Evolutionary conservation across 2,329 filamentous ascomycete genomes (phyloP).

Genomic region (Aspergillus transmontanensis): DNA sequence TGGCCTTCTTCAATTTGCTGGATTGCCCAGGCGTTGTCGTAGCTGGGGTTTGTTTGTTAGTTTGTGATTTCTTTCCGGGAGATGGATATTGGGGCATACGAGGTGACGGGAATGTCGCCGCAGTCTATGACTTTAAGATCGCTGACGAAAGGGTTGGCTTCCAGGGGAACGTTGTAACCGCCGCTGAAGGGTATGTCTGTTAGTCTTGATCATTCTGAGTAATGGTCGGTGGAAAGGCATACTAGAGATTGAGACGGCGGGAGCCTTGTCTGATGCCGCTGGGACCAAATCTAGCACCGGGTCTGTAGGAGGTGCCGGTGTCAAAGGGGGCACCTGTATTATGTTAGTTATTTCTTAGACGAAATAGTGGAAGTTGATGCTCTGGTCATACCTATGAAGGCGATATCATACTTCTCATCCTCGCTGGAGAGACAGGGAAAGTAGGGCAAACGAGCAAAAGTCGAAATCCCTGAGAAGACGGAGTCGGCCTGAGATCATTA

Average conservation of each 20-base stretch:
- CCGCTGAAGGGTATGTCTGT: conserved; percentile 63
- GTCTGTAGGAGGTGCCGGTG: conserved; percentile 81
- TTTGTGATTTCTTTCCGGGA: neutral
- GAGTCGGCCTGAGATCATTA: conserved; percentile 67
- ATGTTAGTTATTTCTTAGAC: neutral
- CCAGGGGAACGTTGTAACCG: conserved; percentile 81
- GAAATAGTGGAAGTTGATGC: neutral
- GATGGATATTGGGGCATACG: conserved; percentile 54
- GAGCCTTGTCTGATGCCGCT: conserved; percentile 85
- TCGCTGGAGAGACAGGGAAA: conserved; percentile 72
- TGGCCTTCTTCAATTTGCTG: conserved; percentile 86
- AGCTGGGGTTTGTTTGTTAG: conserved; percentile 49
- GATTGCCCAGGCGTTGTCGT: conserved; percentile 80
- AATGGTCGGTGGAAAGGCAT: conserved; percentile 42
- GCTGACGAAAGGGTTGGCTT: conserved; percentile 77
- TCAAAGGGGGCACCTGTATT: conserved; percentile 74
- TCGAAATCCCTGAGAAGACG: conserved; percentile 85
- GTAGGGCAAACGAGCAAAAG: conserved; percentile 79
- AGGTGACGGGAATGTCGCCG: conserved; percentile 82
- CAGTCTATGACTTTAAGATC: conserved; percentile 82
- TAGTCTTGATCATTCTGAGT: conserved; percentile 33
- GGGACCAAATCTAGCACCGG: conserved; percentile 81
- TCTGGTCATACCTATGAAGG: conserved; percentile 68
- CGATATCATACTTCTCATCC: conserved; percentile 77
- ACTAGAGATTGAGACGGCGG: conserved; percentile 84